These are phyloP conservation scores for Helotiales sp. DNA, from an alignment of 2,329 filamentous ascomycete genomes.

Conservation along the genomic window DNA sequence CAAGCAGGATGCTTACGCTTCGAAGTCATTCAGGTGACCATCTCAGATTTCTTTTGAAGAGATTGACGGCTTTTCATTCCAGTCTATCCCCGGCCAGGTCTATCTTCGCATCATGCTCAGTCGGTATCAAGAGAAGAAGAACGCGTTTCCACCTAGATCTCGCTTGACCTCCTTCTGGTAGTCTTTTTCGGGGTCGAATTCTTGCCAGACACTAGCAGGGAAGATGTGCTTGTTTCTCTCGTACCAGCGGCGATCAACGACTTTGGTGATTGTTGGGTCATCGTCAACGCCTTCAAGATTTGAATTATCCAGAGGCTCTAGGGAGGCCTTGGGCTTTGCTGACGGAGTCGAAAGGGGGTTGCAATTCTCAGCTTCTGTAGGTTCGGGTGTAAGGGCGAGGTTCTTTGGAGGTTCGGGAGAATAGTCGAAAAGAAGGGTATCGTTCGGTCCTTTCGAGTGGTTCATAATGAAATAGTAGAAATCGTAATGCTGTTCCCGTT, in stretches of 20 bases:
- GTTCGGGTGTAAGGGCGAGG: conserved; percentile 16
- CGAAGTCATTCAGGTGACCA: not conserved
- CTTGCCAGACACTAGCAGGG: conserved; percentile 92
- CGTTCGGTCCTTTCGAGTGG: conserved; percentile 74
- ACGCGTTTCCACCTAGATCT: conserved; percentile 87
- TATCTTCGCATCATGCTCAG: not conserved
- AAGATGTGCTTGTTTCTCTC: conserved; percentile 98
- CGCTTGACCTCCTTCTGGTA: conserved; percentile 78
- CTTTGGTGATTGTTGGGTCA: conserved; percentile 84
- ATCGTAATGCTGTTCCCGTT: conserved; percentile 78
- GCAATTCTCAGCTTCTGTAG: conserved; percentile 37
- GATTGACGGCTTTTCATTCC: not conserved
- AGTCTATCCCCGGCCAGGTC: not conserved
- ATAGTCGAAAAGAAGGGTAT: conserved; percentile 78
- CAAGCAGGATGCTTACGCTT: not conserved
- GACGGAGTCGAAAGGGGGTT: conserved; percentile 48
- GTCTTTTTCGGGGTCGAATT: conserved; percentile 89
- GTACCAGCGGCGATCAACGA: conserved; percentile 96
- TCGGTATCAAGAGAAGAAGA: conserved; percentile 74
- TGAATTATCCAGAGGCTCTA: conserved; percentile 42
- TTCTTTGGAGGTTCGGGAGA: conserved; percentile 51
- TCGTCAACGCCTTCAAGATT: conserved; percentile 76
- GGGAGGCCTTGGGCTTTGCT: conserved; percentile 45
- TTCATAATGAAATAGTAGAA: conserved; percentile 98
- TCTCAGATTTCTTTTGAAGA: too few species aligned